phyloP scores from a whole-genome alignment of 371 early-diverging fungal genomes.

The Synchytrium microbalum region DNA sequence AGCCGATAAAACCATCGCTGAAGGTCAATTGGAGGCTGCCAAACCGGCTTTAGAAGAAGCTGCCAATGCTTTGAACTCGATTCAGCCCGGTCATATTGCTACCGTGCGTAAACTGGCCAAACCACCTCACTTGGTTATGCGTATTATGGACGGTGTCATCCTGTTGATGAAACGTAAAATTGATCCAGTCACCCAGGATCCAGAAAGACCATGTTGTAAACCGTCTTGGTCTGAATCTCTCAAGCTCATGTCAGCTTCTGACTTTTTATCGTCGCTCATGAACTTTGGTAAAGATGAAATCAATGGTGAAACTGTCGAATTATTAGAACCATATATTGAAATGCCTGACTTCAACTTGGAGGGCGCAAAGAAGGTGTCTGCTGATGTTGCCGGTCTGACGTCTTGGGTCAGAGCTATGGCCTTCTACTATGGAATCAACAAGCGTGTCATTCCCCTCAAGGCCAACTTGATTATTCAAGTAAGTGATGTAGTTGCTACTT shows the following conservation, averaged over 20 bases:
- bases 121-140: constrained; percentile 56
- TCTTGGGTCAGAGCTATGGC: constrained; percentile 55
- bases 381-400: constrained; percentile 55
- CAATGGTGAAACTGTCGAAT: constrained; percentile 53
- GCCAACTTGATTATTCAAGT: constrained; percentile 52
- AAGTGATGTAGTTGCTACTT: neutral
- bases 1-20: constrained; percentile 49
- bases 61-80: constrained; percentile 49
- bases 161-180: constrained; percentile 44
- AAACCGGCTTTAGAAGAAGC: constrained; percentile 57
- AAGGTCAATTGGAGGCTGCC: constrained; percentile 50
- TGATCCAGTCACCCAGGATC: constrained; percentile 44
- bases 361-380: constrained; percentile 59
- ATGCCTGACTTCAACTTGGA: constrained; percentile 59
- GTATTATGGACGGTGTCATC: constrained; percentile 57
- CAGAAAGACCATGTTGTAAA: constrained; percentile 46
- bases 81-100: constrained; percentile 54
- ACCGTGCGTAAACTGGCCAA: constrained; percentile 56
- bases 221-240: constrained; percentile 54
- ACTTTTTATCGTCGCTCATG: constrained; percentile 45
- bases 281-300: constrained; percentile 55
- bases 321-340: constrained; percentile 46
- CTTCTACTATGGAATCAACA: constrained; percentile 51
- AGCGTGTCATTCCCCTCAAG: constrained; percentile 54
- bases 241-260: constrained; percentile 47